These are phyloP conservation scores for Acanthamoeba sp. DNA, from an alignment of 208 protist species.

Conservation along the genomic window DNA sequence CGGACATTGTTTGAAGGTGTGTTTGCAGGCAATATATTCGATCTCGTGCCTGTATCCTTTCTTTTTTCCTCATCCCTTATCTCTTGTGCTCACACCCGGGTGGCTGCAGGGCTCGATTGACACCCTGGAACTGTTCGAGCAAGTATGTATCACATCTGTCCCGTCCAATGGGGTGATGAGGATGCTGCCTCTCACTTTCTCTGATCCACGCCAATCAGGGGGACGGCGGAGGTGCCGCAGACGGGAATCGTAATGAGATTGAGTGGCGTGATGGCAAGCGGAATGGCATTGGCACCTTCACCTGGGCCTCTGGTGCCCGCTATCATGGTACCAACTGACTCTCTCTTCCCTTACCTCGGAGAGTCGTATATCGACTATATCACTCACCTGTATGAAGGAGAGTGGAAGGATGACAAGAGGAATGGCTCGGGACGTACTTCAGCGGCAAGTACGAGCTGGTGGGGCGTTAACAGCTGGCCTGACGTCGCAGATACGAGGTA, in stretches of 20 bases:
- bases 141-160: neutral
- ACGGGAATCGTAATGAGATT: neutral
- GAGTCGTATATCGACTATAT: too few relatives aligned
- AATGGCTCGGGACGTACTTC: neutral
- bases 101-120: conserved; percentile 5
- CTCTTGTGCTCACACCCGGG: neutral
- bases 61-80: neutral
- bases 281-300: conserved; percentile 4
- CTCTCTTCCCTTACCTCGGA: too few relatives aligned
- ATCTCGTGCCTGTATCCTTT: neutral
- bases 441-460: conserved; percentile 13
- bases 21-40: conserved; percentile 24
- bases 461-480: conserved; percentile 10
- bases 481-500: neutral
- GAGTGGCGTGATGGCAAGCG: conserved; percentile 39
- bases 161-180: neutral
- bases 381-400: neutral
- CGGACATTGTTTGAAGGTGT: conserved; percentile 30
- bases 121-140: neutral
- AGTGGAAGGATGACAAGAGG: conserved; percentile 45
- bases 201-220: neutral
- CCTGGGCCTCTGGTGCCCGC: neutral
- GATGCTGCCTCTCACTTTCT: neutral
- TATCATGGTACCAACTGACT: neutral
- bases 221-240: neutral